Evolutionary conservation across 768 basidiomycete species (phyloP).

Genomic region (Kwoniella europaea): DNA sequence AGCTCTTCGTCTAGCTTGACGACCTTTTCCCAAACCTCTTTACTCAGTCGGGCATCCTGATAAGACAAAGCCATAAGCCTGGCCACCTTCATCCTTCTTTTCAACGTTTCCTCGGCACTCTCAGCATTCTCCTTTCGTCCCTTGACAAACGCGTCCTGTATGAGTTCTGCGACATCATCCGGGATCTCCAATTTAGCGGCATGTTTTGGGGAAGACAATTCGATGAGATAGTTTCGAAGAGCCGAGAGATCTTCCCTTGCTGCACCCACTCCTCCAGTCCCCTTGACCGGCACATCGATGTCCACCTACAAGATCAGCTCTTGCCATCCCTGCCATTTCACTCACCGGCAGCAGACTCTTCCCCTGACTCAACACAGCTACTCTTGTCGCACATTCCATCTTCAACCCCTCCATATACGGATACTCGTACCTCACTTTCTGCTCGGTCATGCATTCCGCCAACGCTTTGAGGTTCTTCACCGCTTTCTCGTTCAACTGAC

Average conservation of each 20-base stretch:
- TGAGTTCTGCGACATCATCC: constrained; percentile 39
- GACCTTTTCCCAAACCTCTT: constrained; percentile 38
- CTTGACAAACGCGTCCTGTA: constrained; percentile 50
- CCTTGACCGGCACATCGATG: constrained; percentile 3
- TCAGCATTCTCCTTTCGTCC: constrained; percentile 26
- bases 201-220: constrained; percentile 22
- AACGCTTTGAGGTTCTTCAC: constrained; percentile 50
- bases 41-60: constrained; percentile 26
- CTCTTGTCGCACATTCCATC: constrained; percentile 51
- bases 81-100: constrained; percentile 53
- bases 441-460: constrained; percentile 40
- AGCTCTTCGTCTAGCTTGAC: constrained; percentile 39
- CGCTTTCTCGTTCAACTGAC: constrained; percentile 51
- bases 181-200: constrained; percentile 40
- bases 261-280: not conserved
- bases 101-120: constrained; percentile 47
- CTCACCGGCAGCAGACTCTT: constrained; percentile 55
- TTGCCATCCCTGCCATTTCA: constrained; percentile 28
- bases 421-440: constrained; percentile 53
- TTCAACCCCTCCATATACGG: constrained; percentile 55
- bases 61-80: constrained; percentile 47
- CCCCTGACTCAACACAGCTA: constrained; percentile 48
- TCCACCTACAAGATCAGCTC: constrained; percentile 12
- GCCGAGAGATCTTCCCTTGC: constrained; percentile 2
- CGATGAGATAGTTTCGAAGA: constrained; percentile 24